Evolutionary conservation across 2,329 filamentous ascomycete genomes (phyloP).

Genomic region (Tolypocladium ovalisporum): DNA sequence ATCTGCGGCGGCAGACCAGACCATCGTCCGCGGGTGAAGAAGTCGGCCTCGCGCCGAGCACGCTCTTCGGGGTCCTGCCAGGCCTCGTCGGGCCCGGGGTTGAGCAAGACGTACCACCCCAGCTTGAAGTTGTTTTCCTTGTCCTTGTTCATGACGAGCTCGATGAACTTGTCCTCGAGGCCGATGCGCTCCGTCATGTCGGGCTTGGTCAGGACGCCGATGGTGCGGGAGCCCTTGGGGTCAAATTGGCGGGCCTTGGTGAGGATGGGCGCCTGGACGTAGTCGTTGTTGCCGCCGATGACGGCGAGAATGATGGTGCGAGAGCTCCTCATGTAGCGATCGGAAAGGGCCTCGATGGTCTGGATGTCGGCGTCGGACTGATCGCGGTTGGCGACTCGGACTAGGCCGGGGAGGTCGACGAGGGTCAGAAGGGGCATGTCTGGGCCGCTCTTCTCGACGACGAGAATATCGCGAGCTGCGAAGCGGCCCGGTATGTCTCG

Average conservation of each 20-base stretch:
- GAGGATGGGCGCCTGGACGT: constrained; percentile 40
- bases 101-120: constrained; percentile 40
- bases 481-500: constrained; percentile 39
- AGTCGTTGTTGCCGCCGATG: constrained; percentile 43
- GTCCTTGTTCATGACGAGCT: constrained; percentile 40
- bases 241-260: constrained; percentile 40
- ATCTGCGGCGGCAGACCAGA: constrained; percentile 32
- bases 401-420: constrained; percentile 50
- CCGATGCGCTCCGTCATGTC: constrained; percentile 42
- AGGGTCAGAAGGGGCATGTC: constrained; percentile 49
- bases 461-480: constrained; percentile 41
- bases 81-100: constrained; percentile 34
- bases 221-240: constrained; percentile 35
- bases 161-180: constrained; percentile 42
- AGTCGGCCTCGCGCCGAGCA: constrained; percentile 30
- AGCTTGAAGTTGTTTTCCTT: constrained; percentile 38
- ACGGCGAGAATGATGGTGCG: constrained; percentile 46
- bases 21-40: constrained; percentile 40
- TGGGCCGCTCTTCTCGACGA: constrained; percentile 48
- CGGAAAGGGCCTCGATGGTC: constrained; percentile 39
- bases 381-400: constrained; percentile 40
- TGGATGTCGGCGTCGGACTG: constrained; percentile 42
- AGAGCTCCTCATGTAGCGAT: constrained; percentile 44
- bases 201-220: constrained; percentile 41
- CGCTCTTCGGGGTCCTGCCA: constrained; percentile 33